Conservation (phyloP, 192 early-diverging fungal species). For the Gigaspora rosea region DNA sequence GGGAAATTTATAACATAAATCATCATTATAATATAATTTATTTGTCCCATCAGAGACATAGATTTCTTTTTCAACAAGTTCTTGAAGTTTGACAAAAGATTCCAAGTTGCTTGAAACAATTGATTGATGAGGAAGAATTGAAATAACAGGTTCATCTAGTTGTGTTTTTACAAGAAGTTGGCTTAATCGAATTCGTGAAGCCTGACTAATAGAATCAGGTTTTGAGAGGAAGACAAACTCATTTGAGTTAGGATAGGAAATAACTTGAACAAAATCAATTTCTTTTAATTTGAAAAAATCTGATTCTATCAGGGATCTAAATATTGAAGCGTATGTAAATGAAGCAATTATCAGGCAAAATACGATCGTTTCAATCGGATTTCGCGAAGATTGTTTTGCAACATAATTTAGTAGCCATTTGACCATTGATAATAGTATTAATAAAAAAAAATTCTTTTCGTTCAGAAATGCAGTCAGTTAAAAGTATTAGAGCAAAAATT, state of each 20-base stretch:
- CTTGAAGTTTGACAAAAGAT: constrained; percentile 46
- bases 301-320: constrained; percentile 68
- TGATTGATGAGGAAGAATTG: not conserved
- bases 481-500: too few relatives aligned
- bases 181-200: constrained; percentile 58
- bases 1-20: constrained; percentile 43
- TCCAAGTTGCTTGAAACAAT: constrained; percentile 35
- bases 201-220: constrained; percentile 46
- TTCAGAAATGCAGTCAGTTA: too few relatives aligned
- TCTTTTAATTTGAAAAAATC: constrained; percentile 57
- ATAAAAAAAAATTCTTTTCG: too few relatives aligned
- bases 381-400: constrained; percentile 59
- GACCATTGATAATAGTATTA: too few relatives aligned
- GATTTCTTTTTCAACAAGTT: constrained; percentile 43
- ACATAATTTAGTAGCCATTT: constrained; percentile 7
- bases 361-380: constrained; percentile 82
- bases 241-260: constrained; percentile 37
- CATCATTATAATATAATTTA: constrained; percentile 37
- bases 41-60: constrained; percentile 33
- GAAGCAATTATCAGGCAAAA: constrained; percentile 69
- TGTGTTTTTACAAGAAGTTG: constrained; percentile 55
- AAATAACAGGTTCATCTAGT: not conserved
- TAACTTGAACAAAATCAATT: constrained; percentile 50
- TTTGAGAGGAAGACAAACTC: constrained; percentile 42
- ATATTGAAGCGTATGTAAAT: constrained; percentile 76